phyloP scores from a whole-genome alignment of 2,329 filamentous ascomycete species.

The Botrytis paeoniae region DNA sequence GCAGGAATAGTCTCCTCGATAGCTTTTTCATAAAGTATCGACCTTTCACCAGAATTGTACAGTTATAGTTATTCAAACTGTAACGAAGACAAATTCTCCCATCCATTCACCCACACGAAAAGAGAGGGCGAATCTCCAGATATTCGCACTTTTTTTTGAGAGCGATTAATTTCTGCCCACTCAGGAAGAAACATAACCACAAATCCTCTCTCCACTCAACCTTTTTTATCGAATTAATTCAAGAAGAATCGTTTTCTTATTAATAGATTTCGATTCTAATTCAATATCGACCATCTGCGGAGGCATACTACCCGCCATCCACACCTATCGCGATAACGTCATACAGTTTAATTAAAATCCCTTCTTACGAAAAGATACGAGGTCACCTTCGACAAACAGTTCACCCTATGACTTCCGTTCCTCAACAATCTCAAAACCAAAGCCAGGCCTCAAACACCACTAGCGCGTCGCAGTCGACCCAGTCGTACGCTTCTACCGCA shows the following conservation, averaged over 20 bases:
- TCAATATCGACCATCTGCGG: slow-evolving; percentile 33
- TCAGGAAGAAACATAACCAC: slow-evolving; percentile 23
- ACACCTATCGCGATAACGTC: slow-evolving; percentile 34
- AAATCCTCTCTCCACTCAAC: slow-evolving; percentile 20
- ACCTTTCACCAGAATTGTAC: slow-evolving; percentile 7
- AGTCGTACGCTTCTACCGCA: slow-evolving; percentile 66
- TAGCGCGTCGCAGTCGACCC: slow-evolving; percentile 52
- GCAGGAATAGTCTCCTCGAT: slow-evolving; percentile 31
- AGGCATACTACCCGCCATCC: slow-evolving; percentile 19
- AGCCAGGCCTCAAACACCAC: slow-evolving; percentile 53
- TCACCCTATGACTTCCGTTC: slow-evolving; percentile 40
- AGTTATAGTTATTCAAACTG: slow-evolving; percentile 16
- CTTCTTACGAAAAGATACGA: slow-evolving; percentile 21
- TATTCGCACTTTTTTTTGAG: slow-evolving; percentile 27
- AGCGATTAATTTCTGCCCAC: slow-evolving; percentile 39
- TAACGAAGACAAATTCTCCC: slow-evolving; percentile 20
- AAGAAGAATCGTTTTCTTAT: not conserved
- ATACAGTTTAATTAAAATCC: slow-evolving; percentile 23
- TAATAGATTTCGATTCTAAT: slow-evolving; percentile 22
- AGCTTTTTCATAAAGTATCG: slow-evolving; percentile 12
- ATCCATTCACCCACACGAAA: slow-evolving; percentile 24
- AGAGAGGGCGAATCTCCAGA: slow-evolving; percentile 24
- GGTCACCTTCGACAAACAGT: slow-evolving; percentile 26
- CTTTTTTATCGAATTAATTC: slow-evolving; percentile 21
- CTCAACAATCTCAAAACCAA: slow-evolving; percentile 36